These are phyloP conservation scores for Dictyostelium intermedium DNA, from an alignment of 78 protist genomes.

Conservation along the genomic window DNA sequence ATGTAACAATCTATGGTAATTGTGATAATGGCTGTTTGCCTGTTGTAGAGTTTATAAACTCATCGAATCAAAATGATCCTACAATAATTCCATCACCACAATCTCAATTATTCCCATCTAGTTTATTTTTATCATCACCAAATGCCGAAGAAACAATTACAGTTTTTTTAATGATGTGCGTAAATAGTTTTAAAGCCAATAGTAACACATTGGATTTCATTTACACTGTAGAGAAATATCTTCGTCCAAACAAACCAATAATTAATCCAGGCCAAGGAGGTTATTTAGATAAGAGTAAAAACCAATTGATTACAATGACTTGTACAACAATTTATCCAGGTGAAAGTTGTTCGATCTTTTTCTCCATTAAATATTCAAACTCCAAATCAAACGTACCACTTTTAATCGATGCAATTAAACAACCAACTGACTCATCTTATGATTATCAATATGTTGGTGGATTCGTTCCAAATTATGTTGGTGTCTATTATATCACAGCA, in stretches of 20 bases:
- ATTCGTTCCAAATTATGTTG: not conserved
- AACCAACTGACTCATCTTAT: not conserved
- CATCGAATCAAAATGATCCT: not conserved
- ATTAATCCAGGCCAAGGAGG: not conserved
- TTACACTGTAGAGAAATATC: not conserved
- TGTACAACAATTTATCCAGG: not conserved
- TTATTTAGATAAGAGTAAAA: not conserved
- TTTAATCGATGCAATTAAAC: not conserved
- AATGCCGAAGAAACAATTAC: not conserved
- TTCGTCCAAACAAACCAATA: not conserved
- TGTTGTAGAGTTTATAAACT: not conserved
- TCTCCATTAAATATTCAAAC: not conserved
- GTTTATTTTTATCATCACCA: not conserved
- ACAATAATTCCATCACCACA: not conserved
- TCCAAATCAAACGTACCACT: not conserved
- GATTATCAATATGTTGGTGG: not conserved
- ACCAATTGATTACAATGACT: not conserved
- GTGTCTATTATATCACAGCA: not conserved
- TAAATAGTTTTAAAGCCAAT: not conserved
- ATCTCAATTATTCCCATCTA: not conserved
- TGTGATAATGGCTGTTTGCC: conserved; percentile 4
- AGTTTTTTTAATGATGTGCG: not conserved
- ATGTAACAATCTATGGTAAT: not conserved
- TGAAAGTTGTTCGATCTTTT: not conserved
- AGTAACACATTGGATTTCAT: not conserved